Evolutionary conservation across 306 rosid genomes (phyloP).

Genomic region (Pyrus pyrifolia): DNA sequence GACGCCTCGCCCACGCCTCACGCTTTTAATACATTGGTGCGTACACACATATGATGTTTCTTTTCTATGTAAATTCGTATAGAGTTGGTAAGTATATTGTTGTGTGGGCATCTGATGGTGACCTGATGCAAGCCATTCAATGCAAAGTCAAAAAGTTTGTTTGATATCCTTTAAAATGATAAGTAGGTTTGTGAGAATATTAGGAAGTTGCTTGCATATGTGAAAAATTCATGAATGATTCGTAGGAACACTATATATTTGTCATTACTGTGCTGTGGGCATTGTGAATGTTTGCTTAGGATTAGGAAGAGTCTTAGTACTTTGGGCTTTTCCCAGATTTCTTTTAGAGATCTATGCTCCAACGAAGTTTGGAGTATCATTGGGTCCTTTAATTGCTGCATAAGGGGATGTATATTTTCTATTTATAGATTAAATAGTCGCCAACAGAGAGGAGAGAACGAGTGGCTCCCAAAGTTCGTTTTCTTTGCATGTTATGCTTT

Average conservation of each 20-base stretch:
- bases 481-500: neutral
- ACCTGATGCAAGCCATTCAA: neutral
- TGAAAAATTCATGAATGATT: neutral
- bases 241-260: neutral
- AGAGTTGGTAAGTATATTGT: neutral
- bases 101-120: neutral
- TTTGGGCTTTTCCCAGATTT: neutral
- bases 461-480: neutral
- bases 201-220: neutral
- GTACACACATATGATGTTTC: neutral
- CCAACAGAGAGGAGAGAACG: neutral
- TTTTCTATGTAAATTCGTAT: neutral
- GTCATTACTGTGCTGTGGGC: neutral
- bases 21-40: no score
- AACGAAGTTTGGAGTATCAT: neutral
- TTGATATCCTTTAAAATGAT: neutral
- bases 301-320: neutral
- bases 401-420: neutral
- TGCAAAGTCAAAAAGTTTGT: neutral
- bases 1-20: no score
- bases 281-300: neutral
- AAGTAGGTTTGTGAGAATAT: neutral
- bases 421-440: neutral
- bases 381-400: neutral
- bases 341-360: neutral